Conservation (phyloP, 2,329 filamentous ascomycete genomes). For the Alternaria atra region DNA sequence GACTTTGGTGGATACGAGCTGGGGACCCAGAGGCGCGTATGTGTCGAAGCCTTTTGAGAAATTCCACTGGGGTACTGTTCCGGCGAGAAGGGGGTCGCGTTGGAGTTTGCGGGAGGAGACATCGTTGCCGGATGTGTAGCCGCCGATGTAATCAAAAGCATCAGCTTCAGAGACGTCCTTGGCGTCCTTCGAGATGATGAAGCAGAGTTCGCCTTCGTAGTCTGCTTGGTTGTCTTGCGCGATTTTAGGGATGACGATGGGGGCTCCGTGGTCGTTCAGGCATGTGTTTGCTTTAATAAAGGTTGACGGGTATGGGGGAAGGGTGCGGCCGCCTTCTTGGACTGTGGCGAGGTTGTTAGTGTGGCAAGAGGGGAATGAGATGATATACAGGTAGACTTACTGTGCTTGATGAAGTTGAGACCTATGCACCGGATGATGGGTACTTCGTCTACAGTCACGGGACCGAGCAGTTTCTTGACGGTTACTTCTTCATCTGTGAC, state of each 20-base stretch:
- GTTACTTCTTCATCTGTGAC: slow-evolving; percentile 64
- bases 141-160: slow-evolving; percentile 62
- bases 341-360: slow-evolving; percentile 47
- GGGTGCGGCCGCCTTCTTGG: slow-evolving; percentile 60
- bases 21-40: slow-evolving; percentile 63
- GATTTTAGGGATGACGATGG: slow-evolving; percentile 60
- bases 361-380: not conserved
- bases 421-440: slow-evolving; percentile 68
- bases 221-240: slow-evolving; percentile 60
- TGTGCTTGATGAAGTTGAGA: slow-evolving; percentile 68
- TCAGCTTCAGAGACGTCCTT: slow-evolving; percentile 59
- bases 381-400: slow-evolving; percentile 25
- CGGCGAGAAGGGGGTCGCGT: slow-evolving; percentile 59
- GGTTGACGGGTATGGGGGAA: slow-evolving; percentile 60
- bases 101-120: slow-evolving; percentile 64
- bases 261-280: slow-evolving; percentile 51
- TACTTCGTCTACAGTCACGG: slow-evolving; percentile 61
- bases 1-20: slow-evolving; percentile 55
- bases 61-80: slow-evolving; percentile 64
- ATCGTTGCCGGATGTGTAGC: slow-evolving; percentile 65
- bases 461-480: slow-evolving; percentile 64
- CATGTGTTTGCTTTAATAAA: slow-evolving; percentile 61
- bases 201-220: slow-evolving; percentile 50
- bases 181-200: slow-evolving; percentile 63
- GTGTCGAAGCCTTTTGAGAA: slow-evolving; percentile 68